phyloP scores from a whole-genome alignment of 176 grass and related monocot genomes.

The Thalia dealbata region DNA sequence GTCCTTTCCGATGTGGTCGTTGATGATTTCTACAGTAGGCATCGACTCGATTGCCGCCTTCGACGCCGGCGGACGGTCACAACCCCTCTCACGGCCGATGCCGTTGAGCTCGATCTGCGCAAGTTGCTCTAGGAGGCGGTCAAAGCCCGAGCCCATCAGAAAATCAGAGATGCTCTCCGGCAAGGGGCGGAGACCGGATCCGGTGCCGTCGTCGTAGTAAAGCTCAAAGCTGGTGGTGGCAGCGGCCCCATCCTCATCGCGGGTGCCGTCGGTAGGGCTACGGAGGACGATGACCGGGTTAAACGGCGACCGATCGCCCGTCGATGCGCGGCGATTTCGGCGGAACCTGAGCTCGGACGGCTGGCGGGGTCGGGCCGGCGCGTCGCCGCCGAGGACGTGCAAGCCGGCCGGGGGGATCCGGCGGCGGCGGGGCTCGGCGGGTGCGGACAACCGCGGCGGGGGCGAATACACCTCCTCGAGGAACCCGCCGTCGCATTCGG shows the following conservation, averaged over 20 bases:
- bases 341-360: conserved; percentile 28
- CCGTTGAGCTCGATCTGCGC: conserved; percentile 67
- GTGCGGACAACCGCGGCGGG: neutral
- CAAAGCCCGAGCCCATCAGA: conserved; percentile 92
- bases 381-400: neutral
- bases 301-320: conserved; percentile 50
- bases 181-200: conserved; percentile 67
- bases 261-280: conserved; percentile 6
- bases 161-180: conserved; percentile 92
- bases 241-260: conserved; percentile 2
- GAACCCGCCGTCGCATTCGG: conserved; percentile 72
- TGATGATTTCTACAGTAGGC: conserved; percentile 44
- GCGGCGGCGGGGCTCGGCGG: neutral
- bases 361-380: neutral
- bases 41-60: conserved; percentile 89
- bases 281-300: conserved; percentile 91
- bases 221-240: conserved; percentile 59
- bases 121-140: conserved; percentile 74
- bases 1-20: conserved; percentile 34
- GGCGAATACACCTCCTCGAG: conserved; percentile 71
- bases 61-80: conserved; percentile 49
- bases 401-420: neutral
- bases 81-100: neutral
- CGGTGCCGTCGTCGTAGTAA: conserved; percentile 87
- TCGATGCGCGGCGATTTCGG: conserved; percentile 26